Evolutionary conservation across 768 basidiomycete genomes (phyloP).

Genomic region (Rhodotorula diobovata): DNA sequence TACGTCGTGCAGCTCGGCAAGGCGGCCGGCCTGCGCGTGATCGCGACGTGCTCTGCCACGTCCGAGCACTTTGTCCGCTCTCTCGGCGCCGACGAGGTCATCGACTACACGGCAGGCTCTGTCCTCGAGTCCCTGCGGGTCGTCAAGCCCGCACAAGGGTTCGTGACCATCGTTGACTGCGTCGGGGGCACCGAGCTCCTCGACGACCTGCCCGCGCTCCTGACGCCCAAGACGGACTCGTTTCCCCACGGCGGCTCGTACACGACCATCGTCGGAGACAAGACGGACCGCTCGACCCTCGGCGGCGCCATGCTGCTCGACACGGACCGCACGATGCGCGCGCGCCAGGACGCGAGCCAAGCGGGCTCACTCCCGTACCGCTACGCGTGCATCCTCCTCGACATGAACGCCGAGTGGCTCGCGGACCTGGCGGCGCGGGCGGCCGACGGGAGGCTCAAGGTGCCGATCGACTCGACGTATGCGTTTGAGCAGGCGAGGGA

Average conservation of each 20-base stretch:
- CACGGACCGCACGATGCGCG: conserved; percentile 2
- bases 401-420: not conserved
- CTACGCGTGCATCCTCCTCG: conserved; percentile 31
- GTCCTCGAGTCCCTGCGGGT: conserved; percentile 10
- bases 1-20: conserved; percentile 32
- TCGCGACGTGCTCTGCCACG: conserved; percentile 26
- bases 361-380: not conserved
- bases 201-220: not conserved
- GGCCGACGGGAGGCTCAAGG: not conserved
- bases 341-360: conserved; percentile 16
- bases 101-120: conserved; percentile 30
- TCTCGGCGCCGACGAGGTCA: conserved; percentile 29
- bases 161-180: conserved; percentile 30
- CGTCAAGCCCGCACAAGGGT: conserved; percentile 19
- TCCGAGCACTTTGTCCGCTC: conserved; percentile 24
- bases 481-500: conserved; percentile 20
- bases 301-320: conserved; percentile 23
- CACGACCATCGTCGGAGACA: conserved; percentile 40
- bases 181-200: conserved; percentile 37
- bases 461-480: conserved; percentile 27
- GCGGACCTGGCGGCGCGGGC: conserved; percentile 5
- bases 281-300: conserved; percentile 12
- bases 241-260: conserved; percentile 9
- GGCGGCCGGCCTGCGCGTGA: conserved; percentile 11
- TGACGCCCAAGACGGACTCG: not conserved